Evolutionary conservation across 2,329 filamentous ascomycete species (phyloP), one percentile per base, ranked within the genome.

Genomic region (Colletotrichum tamarilloi): DNA sequence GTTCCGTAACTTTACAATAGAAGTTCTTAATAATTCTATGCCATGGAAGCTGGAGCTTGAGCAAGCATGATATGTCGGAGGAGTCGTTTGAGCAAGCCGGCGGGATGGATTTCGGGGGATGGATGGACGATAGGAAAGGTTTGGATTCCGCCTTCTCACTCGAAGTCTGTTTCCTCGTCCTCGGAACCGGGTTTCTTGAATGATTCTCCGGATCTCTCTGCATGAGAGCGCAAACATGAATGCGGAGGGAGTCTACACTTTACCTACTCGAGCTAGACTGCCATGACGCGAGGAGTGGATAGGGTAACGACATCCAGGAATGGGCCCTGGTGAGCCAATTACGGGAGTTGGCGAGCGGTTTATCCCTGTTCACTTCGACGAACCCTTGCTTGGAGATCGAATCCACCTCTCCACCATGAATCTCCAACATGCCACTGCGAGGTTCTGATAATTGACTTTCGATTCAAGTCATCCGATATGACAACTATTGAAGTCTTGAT

Each of bases 211-310:
- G 67, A n/a, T 58, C n/a, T 38, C 26, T 42, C 8, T 16, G 16
- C 16, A 42, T 11, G 32, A 35, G 6, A 19, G 38, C 16, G 3
- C 38, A 12, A 32, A 57, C 32, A 24, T 32, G 42, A 56, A 66
- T 53, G 46, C 62, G 68, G 68, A 62, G 68, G 46, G 30, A 26
- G 38, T 12, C 26, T 9, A 35, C 63, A n/a, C 57, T 46, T 67
- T 67, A 28, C 68, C 63, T 35, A 49, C 49, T 72, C 49, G 6
- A 32, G 63, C 66, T 66, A 71, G 19, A 49, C 55, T 32, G 22
- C 14, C 62, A 67, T 71, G 62, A 72, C 63, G 68, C 52, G 57
- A 72, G 68, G 49, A 67, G 68, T 67, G 68, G 68, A 52, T 60
- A 57, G 68, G 57, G 46, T 67, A 67, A 72, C 57, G 63, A 72